Percentiles rank a stretch among this genome's conserved stretches.
phyloP scores from a whole-genome alignment of 345 rosid species.

The Acer yangbiense region DNA sequence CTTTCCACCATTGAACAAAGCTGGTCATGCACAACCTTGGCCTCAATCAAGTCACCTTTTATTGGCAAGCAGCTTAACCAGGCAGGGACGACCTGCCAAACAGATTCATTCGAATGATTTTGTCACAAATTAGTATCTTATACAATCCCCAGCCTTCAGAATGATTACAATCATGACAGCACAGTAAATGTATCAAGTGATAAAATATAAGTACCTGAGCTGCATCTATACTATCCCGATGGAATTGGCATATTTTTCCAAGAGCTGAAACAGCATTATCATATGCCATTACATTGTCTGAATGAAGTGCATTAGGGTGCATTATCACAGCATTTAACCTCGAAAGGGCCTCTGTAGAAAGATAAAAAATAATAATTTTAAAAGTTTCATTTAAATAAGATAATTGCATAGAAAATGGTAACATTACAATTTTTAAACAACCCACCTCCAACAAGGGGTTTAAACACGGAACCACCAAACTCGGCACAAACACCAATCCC shows the following conservation, averaged over 20 bases:
- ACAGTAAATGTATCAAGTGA: neutral
- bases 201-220: slow-evolving; percentile 46
- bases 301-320: slow-evolving; percentile 54
- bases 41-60: slow-evolving; percentile 66
- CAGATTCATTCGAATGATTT: neutral
- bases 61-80: slow-evolving; percentile 78
- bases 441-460: slow-evolving; percentile 64
- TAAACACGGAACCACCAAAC: slow-evolving; percentile 65
- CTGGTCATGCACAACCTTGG: slow-evolving; percentile 75
- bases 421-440: neutral
- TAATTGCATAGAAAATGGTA: neutral
- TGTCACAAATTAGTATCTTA: neutral
- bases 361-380: neutral
- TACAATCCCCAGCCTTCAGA: neutral
- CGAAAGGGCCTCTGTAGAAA: slow-evolving; percentile 59
- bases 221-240: slow-evolving; percentile 60
- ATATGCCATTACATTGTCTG: slow-evolving; percentile 68
- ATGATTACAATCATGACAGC: neutral
- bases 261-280: slow-evolving; percentile 83
- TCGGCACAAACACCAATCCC: slow-evolving; percentile 76
- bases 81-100: slow-evolving; percentile 58
- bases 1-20: slow-evolving; percentile 77
- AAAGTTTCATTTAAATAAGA: too few relatives aligned
- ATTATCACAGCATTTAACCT: slow-evolving; percentile 54
- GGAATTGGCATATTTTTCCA: slow-evolving; percentile 71